A percentile compares a stretch with the other conserved stretches of the same genome.
Evolutionary conservation across 192 early-diverging fungal genomes (phyloP).

Genomic region (Linnemannia elongata): DNA sequence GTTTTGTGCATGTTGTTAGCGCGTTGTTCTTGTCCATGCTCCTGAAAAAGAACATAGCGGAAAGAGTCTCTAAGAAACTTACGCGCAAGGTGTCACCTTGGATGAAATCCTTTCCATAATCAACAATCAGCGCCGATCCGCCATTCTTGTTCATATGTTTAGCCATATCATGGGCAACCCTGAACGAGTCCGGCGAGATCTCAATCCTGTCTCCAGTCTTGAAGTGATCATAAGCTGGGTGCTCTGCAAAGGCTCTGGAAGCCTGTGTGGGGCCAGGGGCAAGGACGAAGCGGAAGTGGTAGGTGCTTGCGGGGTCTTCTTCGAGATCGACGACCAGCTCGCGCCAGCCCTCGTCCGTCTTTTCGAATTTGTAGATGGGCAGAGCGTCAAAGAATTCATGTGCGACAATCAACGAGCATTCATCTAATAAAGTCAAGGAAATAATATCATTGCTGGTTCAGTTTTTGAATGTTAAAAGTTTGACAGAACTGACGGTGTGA

Average conservation of each 20-base stretch:
- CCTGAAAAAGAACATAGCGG: neutral
- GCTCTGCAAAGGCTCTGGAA: slow-evolving; percentile 57
- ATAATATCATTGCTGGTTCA: neutral
- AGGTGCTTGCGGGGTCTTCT: slow-evolving; percentile 70
- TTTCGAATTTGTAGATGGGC: slow-evolving; percentile 88
- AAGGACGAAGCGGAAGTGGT: slow-evolving; percentile 84
- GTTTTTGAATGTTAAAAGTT: neutral
- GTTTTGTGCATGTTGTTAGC: neutral
- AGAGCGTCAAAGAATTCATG: slow-evolving; percentile 99
- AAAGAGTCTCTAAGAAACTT: slow-evolving; percentile 12
- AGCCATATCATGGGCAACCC: slow-evolving; percentile 75
- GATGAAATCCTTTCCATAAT: slow-evolving; percentile 90
- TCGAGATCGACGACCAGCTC: slow-evolving; percentile 92
- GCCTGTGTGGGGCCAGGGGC: slow-evolving; percentile 74
- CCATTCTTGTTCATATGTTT: slow-evolving; percentile 73
- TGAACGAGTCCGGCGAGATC: slow-evolving; percentile 85
- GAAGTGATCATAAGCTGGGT: slow-evolving; percentile 62
- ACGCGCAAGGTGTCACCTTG: slow-evolving; percentile 86
- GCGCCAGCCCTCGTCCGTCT: slow-evolving; percentile 85
- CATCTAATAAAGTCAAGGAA: slow-evolving; percentile 29
- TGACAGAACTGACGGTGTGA: neutral
- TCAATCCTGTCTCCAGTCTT: slow-evolving; percentile 85
- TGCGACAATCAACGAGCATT: slow-evolving; percentile 82
- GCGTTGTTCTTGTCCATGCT: too few relatives aligned
- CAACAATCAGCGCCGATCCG: slow-evolving; percentile 85